phyloP scores from a whole-genome alignment of 2,329 filamentous ascomycete species.

The Furcasterigmium furcatum region DNA sequence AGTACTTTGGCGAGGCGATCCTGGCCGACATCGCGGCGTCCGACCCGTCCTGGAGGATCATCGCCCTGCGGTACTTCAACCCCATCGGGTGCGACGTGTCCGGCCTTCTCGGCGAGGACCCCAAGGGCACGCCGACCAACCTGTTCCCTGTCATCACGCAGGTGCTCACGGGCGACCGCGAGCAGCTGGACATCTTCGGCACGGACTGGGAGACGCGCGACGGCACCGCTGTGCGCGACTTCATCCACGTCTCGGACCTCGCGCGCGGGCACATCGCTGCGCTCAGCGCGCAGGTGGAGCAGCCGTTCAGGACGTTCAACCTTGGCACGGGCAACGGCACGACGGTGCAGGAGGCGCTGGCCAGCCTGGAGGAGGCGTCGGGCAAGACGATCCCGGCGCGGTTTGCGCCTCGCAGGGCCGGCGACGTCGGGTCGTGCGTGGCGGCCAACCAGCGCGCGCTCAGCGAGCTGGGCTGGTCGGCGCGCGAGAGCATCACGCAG shows the following conservation, averaged over 20 bases:
- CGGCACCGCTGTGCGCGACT: conserved; percentile 64
- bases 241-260: conserved; percentile 65
- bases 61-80: conserved; percentile 65
- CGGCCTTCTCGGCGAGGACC: conserved; percentile 62
- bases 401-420: conserved; percentile 31
- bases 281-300: conserved; percentile 28
- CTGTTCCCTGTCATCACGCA: conserved; percentile 62
- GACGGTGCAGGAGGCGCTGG: conserved; percentile 40
- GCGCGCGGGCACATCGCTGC: conserved; percentile 63
- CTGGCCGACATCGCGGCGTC: conserved; percentile 58
- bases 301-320: conserved; percentile 38
- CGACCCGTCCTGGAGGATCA: conserved; percentile 60
- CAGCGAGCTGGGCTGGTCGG: conserved; percentile 38
- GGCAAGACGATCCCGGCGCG: conserved; percentile 30
- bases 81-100: conserved; percentile 64
- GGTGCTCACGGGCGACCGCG: conserved; percentile 52
- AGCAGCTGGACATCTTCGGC: conserved; percentile 58
- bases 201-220: conserved; percentile 63
- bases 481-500: conserved; percentile 24
- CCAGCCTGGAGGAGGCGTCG: conserved; percentile 31
- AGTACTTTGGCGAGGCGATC: conserved; percentile 67
- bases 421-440: conserved; percentile 40
- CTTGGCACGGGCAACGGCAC: conserved; percentile 42
- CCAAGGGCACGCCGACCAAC: conserved; percentile 58
- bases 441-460: conserved; percentile 34